Evolutionary conservation across 352 stramenopile genomes (phyloP).

Genomic region (Peronospora farinosa): DNA sequence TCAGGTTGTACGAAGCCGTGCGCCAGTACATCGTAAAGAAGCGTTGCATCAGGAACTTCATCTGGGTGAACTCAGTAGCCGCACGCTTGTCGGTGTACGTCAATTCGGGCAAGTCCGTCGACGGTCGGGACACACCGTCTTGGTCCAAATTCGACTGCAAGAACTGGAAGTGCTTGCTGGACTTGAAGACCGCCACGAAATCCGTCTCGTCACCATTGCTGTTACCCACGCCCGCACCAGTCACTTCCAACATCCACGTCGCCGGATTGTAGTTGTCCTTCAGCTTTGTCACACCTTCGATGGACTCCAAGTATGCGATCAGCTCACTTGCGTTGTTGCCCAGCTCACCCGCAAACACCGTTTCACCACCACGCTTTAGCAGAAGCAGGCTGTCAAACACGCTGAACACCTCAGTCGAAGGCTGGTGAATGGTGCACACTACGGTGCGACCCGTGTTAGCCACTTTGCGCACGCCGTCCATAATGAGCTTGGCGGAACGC

Average conservation of each 20-base stretch:
- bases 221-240: constrained; percentile 41
- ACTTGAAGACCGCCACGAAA: constrained; percentile 32
- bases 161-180: constrained; percentile 20
- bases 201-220: constrained; percentile 28
- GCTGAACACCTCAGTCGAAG: no score
- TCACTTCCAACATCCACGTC: constrained; percentile 27
- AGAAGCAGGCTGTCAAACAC: no score
- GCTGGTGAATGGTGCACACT: no score
- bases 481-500: constrained; percentile 82
- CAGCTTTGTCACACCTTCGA: constrained; percentile 40
- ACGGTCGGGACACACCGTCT: constrained; percentile 27
- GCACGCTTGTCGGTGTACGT: constrained; percentile 33
- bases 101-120: constrained; percentile 21
- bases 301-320: constrained; percentile 22
- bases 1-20: constrained; percentile 79
- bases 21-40: constrained; percentile 58
- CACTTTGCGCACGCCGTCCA: constrained; percentile 83
- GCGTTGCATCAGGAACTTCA: constrained; percentile 39
- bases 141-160: constrained; percentile 30
- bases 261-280: constrained; percentile 71
- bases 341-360: constrained; percentile 16
- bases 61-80: constrained; percentile 14
- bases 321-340: constrained; percentile 37
- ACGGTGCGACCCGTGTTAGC: constrained; percentile 59
- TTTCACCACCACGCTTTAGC: no score